Percentiles rank a stretch among this genome's conserved stretches.
phyloP scores from a whole-genome alignment of 2,329 filamentous ascomycete genomes.

The Xylaria sp. region DNA sequence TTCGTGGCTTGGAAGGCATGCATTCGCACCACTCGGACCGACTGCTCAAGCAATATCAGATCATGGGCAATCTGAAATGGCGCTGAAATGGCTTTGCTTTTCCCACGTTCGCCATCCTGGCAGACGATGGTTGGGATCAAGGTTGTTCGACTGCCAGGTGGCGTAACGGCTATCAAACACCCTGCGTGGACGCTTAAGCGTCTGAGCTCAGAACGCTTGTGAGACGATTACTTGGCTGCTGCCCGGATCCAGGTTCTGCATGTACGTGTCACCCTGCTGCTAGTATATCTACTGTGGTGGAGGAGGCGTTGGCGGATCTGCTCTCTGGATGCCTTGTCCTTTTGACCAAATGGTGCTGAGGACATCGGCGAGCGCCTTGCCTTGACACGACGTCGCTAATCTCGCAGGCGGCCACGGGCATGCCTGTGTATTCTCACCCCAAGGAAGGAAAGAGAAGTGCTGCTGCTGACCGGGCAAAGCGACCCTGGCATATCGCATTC shows the following conservation, averaged over 20 bases:
- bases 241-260: background rate
- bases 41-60: conserved; percentile 20
- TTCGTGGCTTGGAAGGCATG: conserved; percentile 11
- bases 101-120: conserved; percentile 6
- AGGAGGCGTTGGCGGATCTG: conserved; percentile 1
- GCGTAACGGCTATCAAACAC: conserved; percentile 21
- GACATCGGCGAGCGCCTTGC: conserved; percentile 12
- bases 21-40: conserved; percentile 22
- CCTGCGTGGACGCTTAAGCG: background rate
- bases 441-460: conserved; percentile 14
- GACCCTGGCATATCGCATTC: conserved; percentile 22
- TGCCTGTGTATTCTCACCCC: conserved; percentile 25
- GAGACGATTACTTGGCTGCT: conserved; percentile 9
- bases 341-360: background rate
- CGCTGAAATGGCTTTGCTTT: conserved; percentile 16
- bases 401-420: conserved; percentile 41
- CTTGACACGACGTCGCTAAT: conserved; percentile 46
- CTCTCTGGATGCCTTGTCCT: background rate
- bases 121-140: conserved; percentile 17
- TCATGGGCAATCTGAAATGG: conserved; percentile 25
- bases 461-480: conserved; percentile 19
- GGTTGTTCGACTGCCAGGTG: conserved; percentile 13
- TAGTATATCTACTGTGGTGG: background rate
- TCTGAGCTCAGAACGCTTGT: background rate
- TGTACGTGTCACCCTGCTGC: conserved; percentile 2